A percentile compares a stretch with the other conserved stretches of the same genome.
These are phyloP conservation scores for Candida morakotiae DNA, from an alignment of 805 yeast genomes.

Conservation along the genomic window DNA sequence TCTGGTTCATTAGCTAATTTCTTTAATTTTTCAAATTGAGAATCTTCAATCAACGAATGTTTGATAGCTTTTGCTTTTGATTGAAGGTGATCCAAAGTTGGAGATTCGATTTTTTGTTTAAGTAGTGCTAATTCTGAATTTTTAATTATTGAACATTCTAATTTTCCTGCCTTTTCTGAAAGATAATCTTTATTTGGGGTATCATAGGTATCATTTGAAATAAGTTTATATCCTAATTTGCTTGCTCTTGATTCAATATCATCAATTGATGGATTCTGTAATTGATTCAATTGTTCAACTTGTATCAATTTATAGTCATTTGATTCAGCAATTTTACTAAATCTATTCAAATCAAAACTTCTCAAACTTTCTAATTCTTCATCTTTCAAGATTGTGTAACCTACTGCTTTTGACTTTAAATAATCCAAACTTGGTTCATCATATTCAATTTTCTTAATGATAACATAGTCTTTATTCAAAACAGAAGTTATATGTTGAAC, in stretches of 20 bases:
- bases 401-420: constrained; percentile 12
- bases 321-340: background rate
- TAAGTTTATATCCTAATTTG: constrained; percentile 3
- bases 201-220: constrained; percentile 8
- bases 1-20: constrained; percentile 16
- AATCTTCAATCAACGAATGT: constrained; percentile 1
- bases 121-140: constrained; percentile 13
- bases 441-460: background rate
- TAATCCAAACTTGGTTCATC: constrained; percentile 17
- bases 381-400: constrained; percentile 11
- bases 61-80: constrained; percentile 11
- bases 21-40: constrained; percentile 12
- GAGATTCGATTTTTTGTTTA: constrained; percentile 17
- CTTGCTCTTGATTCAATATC: constrained; percentile 10
- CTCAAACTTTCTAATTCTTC: constrained; percentile 13
- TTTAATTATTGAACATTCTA: constrained; percentile 10
- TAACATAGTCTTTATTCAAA: constrained; percentile 1
- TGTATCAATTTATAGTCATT: background rate
- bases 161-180: constrained; percentile 13
- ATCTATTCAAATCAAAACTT: constrained; percentile 1
- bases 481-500: constrained; percentile 16
- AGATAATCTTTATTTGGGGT: constrained; percentile 16
- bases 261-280: constrained; percentile 17
- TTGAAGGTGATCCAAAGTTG: constrained; percentile 12
- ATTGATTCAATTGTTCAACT: background rate